Evolutionary conservation across 1,284 basidiomycete species (phyloP), one percentile per base, ranked within the genome.

Genomic region (Austroboletus novae-zelandiae): DNA sequence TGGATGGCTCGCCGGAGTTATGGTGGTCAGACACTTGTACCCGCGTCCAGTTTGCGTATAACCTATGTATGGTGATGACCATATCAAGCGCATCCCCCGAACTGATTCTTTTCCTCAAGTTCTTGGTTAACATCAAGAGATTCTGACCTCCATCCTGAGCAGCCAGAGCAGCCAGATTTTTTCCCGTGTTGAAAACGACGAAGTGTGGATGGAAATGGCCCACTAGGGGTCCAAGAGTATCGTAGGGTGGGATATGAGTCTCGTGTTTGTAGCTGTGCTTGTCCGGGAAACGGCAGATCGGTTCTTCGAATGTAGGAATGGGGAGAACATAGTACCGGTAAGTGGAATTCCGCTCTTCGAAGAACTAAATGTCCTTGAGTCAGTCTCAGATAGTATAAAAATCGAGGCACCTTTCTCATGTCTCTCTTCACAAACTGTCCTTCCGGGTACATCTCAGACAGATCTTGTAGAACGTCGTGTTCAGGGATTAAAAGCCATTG

Each of bases 161-260:
- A n/a, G n/a, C 8, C 9, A 20, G 6, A 13, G 5, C 14, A 13
- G 18, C 5, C 42, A 48, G 4, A 36, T 46, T 52, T 36, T 27
- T 1, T 5, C 51, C 43, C 10, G 49, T 6, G 15, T 52, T 52
- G 3, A 45, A 52, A 9, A 52, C 2, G 17, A 45, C 43, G 5
- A 41, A 52, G 13, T 51, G 48, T 0, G 43, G 51, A 30, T 27
- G 30, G 13, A 45, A 17, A 7, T 51, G 51, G 10, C 49, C 36
- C 0, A 11, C 15, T 20, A 52, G 41, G 20, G 5, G 23, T 9
- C 23, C 39, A 27, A 40, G 39, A 25, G 4, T 27, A 7, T 3
- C 7, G 25, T 25, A 52, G 5, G 51, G 40, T 0, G 47, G 47
- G 8, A 13, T 10, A 34, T 23, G 15, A 4, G 31, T 20, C 1